Percentiles rank a stretch among this genome's conserved stretches.
Conservation (phyloP, 208 protist species). For the Trichomonas tenax region DNA sequence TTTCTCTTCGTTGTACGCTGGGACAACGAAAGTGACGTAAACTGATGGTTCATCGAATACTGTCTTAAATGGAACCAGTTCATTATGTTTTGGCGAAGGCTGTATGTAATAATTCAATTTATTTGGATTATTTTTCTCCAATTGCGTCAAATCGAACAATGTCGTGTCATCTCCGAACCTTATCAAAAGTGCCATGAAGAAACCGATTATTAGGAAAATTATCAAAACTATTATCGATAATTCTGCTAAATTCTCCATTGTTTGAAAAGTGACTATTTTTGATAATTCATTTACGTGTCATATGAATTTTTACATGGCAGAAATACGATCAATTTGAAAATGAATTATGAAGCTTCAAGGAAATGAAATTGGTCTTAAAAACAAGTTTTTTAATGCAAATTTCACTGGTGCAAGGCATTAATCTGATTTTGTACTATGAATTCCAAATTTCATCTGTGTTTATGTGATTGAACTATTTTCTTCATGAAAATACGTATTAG, state of each 20-base stretch:
- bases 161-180: not conserved
- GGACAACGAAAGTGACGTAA: slow-evolving; percentile 30
- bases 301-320: too few species aligned
- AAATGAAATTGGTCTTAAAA: too few species aligned
- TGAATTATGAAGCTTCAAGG: too few species aligned
- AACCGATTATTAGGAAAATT: not conserved
- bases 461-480: too few species aligned
- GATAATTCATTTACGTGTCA: too few species aligned
- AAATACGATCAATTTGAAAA: too few species aligned
- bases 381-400: too few species aligned
- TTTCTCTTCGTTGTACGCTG: slow-evolving; percentile 34
- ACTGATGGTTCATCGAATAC: not conserved
- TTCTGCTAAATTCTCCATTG: not conserved
- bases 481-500: too few species aligned
- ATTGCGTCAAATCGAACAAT: not conserved
- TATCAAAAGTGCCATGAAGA: not conserved
- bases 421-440: too few species aligned
- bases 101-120: not conserved
- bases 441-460: too few species aligned
- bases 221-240: not conserved
- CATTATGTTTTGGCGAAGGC: not conserved
- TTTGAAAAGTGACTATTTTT: not conserved
- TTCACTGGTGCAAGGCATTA: too few species aligned
- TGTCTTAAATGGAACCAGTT: not conserved
- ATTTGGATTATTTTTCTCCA: not conserved